A percentile compares a stretch with the other conserved stretches of the same genome.
phyloP scores from a whole-genome alignment of 306 rosid genomes.

The Pterocarpus macrocarpus region DNA sequence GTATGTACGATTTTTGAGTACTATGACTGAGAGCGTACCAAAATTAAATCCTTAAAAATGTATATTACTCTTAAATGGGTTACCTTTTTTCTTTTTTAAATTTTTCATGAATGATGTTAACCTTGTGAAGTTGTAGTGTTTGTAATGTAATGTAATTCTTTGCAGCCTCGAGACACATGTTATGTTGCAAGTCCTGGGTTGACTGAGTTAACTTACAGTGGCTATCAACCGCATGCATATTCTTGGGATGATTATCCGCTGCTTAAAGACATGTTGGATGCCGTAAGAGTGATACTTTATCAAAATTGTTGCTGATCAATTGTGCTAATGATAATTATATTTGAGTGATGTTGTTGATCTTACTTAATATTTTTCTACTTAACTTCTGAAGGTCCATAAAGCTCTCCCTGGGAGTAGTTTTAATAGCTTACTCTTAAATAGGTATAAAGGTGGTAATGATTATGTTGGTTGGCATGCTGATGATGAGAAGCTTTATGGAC shows the following conservation, averaged over 20 bases:
- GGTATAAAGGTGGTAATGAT: slow-evolving; percentile 88
- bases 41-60: not conserved
- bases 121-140: slow-evolving; percentile 6
- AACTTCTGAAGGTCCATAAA: slow-evolving; percentile 72
- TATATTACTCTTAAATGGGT: not conserved
- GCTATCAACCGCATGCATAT: slow-evolving; percentile 80
- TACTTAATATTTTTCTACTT: slow-evolving; percentile 30
- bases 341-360: slow-evolving; percentile 27
- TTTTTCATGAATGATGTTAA: not conserved
- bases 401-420: slow-evolving; percentile 92
- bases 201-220: slow-evolving; percentile 80
- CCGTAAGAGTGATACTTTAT: slow-evolving; percentile 56
- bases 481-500: slow-evolving; percentile 89
- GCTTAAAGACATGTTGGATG: slow-evolving; percentile 77
- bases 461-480: slow-evolving; percentile 97
- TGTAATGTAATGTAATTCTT: slow-evolving; percentile 17
- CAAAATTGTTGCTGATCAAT: slow-evolving; percentile 28
- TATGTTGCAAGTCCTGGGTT: slow-evolving; percentile 89
- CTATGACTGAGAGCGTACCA: not conserved
- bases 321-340: slow-evolving; percentile 17
- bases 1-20: not conserved
- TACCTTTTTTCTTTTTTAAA: not conserved
- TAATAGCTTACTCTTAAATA: slow-evolving; percentile 88
- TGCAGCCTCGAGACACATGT: slow-evolving; percentile 94
- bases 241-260: slow-evolving; percentile 90